Conservation (phyloP, 345 rosid genomes). For the Toxicodendron radicans region DNA sequence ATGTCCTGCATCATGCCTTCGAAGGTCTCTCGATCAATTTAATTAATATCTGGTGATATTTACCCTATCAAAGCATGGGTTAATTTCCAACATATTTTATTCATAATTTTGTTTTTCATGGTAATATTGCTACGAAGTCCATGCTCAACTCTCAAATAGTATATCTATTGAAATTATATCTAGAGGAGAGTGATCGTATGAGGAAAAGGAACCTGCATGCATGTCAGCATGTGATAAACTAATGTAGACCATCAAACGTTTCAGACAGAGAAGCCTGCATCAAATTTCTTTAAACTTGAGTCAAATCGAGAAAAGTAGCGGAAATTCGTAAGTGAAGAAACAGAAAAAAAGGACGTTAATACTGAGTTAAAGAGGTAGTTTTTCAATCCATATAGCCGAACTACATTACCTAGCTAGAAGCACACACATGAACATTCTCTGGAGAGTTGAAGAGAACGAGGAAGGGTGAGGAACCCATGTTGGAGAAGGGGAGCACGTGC, state of each 20-base stretch:
- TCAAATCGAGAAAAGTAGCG: background rate
- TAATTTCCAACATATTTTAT: too few species aligned
- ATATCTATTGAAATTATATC: too few species aligned
- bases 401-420: background rate
- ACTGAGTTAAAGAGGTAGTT: background rate
- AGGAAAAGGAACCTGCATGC: too few species aligned
- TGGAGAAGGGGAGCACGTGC: constrained; percentile 99
- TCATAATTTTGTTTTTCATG: too few species aligned
- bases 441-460: background rate
- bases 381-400: background rate
- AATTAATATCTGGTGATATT: too few species aligned
- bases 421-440: background rate
- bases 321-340: background rate
- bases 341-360: too few species aligned
- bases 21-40: too few species aligned
- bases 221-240: too few species aligned
- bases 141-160: too few species aligned
- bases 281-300: background rate
- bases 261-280: background rate
- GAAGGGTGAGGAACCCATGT: constrained; percentile 54
- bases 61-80: too few species aligned
- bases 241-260: background rate
- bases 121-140: too few species aligned
- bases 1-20: too few species aligned
- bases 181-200: background rate